Conservation (phyloP, 1,284 basidiomycete species). For the Grifola frondosa region DNA sequence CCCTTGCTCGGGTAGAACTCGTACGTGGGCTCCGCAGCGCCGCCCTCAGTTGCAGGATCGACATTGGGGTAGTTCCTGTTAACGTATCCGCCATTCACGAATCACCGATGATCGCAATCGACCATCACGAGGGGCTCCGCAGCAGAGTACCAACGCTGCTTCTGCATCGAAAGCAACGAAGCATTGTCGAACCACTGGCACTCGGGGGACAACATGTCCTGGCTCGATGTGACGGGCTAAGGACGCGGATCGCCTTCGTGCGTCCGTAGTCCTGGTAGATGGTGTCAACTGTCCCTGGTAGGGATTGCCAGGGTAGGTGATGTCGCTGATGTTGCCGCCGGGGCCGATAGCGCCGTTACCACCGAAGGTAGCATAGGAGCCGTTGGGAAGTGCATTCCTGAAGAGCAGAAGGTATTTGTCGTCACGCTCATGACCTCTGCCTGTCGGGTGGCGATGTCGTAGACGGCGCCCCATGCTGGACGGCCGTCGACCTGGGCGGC, state of each 20-base stretch:
- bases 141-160: slow-evolving; percentile 85
- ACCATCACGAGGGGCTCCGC: slow-evolving; percentile 73
- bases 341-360: slow-evolving; percentile 75
- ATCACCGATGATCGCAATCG: slow-evolving; percentile 74
- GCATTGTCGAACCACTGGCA: slow-evolving; percentile 84
- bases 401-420: slow-evolving; percentile 84
- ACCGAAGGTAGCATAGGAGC: slow-evolving; percentile 44
- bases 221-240: slow-evolving; percentile 62
- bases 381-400: slow-evolving; percentile 56
- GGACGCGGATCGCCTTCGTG: slow-evolving; percentile 64
- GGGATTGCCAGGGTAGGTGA: slow-evolving; percentile 41
- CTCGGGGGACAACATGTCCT: slow-evolving; percentile 46
- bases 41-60: slow-evolving; percentile 65
- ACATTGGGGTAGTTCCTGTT: slow-evolving; percentile 78
- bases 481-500: slow-evolving; percentile 46
- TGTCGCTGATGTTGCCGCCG: slow-evolving; percentile 64
- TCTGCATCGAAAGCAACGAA: slow-evolving; percentile 68
- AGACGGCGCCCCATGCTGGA: slow-evolving; percentile 40
- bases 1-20: slow-evolving; percentile 80
- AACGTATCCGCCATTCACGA: slow-evolving; percentile 84
- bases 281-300: slow-evolving; percentile 52
- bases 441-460: slow-evolving; percentile 52
- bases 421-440: slow-evolving; percentile 66
- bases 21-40: slow-evolving; percentile 66
- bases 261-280: slow-evolving; percentile 70